These are phyloP conservation scores for Pseudogymnoascus sp. DNA, from an alignment of 2,329 filamentous ascomycete genomes.

Conservation along the genomic window DNA sequence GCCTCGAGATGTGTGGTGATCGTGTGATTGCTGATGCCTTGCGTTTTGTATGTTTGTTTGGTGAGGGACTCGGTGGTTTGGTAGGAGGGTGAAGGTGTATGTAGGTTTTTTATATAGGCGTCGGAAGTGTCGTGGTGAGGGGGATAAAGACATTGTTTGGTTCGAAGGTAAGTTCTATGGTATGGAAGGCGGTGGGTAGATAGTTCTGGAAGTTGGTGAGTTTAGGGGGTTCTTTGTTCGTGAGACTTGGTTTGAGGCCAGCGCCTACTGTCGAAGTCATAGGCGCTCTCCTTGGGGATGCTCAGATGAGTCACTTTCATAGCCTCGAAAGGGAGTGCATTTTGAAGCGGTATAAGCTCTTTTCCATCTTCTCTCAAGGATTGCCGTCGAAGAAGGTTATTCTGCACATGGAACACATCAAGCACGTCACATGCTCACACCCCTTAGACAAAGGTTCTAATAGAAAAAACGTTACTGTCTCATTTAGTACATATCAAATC, in stretches of 20 bases:
- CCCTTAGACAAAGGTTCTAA: not conserved
- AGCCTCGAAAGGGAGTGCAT: not conserved
- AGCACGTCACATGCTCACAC: not conserved
- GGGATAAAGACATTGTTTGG: constrained; percentile 4
- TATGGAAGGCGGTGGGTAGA: not conserved
- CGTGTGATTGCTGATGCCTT: no score
- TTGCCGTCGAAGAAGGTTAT: not conserved
- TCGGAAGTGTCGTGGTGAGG: not conserved
- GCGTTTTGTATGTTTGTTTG: not conserved
- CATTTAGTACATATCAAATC: not conserved
- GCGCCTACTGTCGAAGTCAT: not conserved
- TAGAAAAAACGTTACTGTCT: not conserved
- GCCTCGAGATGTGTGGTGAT: not conserved
- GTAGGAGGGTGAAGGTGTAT: not conserved
- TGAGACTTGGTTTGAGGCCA: not conserved
- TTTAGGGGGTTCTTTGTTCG: not conserved
- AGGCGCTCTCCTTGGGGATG: not conserved
- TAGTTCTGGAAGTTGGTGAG: not conserved
- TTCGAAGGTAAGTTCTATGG: not conserved
- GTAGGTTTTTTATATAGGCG: not conserved
- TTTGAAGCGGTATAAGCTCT: not conserved
- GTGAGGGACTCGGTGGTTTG: not conserved
- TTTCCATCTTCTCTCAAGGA: not conserved
- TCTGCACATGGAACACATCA: not conserved
- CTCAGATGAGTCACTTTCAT: not conserved